Percentiles rank a stretch among this genome's conserved stretches.
phyloP scores from a whole-genome alignment of 768 basidiomycete species.

The Postia placenta region DNA sequence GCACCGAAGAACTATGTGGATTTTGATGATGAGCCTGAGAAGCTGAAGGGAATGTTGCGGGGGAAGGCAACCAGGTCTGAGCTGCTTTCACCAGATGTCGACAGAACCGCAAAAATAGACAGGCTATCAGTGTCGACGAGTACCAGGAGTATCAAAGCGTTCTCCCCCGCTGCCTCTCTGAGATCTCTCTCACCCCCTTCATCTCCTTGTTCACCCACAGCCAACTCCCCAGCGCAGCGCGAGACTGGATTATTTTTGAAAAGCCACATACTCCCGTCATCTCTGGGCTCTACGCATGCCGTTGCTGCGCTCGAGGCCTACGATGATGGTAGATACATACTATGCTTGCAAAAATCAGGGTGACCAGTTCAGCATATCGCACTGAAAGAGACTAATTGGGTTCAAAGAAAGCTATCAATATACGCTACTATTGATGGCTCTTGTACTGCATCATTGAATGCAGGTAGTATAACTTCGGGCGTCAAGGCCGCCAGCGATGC shows the following conservation, averaged over 20 bases:
- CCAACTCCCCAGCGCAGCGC: neutral
- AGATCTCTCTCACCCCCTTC: neutral
- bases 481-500: constrained; percentile 24
- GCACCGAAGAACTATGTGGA: constrained; percentile 78
- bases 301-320: constrained; percentile 44
- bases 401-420: constrained; percentile 48
- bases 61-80: constrained; percentile 39
- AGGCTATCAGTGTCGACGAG: neutral
- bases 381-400: too few species aligned
- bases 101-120: constrained; percentile 18
- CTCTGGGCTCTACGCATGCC: constrained; percentile 30
- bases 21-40: constrained; percentile 75
- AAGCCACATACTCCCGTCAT: constrained; percentile 41
- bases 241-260: constrained; percentile 10
- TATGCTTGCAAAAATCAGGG: constrained; percentile 63
- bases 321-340: constrained; percentile 35
- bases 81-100: constrained; percentile 23
- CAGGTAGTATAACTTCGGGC: constrained; percentile 24
- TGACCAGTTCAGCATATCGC: constrained; percentile 28
- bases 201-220: neutral
- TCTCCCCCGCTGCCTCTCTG: constrained; percentile 4
- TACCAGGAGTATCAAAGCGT: neutral
- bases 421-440: constrained; percentile 47
- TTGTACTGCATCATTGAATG: constrained; percentile 28
- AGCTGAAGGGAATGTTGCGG: constrained; percentile 68